phyloP scores from a whole-genome alignment of 108 stramenopile genomes.

The Ochromonas danica region DNA sequence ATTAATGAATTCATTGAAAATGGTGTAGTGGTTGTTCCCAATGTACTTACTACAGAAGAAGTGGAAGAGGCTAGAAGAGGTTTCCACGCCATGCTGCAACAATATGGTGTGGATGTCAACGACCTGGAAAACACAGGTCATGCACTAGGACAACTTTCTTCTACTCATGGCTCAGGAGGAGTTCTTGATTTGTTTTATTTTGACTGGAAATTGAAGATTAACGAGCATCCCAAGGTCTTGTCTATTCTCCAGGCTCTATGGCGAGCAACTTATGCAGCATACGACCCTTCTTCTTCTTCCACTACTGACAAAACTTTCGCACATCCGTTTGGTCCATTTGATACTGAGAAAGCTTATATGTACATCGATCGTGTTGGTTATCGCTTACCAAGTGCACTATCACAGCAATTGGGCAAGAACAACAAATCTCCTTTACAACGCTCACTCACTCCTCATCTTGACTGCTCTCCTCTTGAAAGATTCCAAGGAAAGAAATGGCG shows the following conservation, averaged over 20 bases:
- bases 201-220: slow-evolving; percentile 73
- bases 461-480: slow-evolving; percentile 77
- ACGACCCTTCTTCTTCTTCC: too few relatives aligned
- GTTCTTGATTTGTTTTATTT: slow-evolving; percentile 83
- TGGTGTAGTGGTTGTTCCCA: slow-evolving; percentile 37
- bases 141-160: slow-evolving; percentile 27
- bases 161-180: slow-evolving; percentile 61
- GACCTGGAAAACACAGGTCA: slow-evolving; percentile 29
- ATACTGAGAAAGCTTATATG: slow-evolving; percentile 29
- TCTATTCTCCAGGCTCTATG: slow-evolving; percentile 69
- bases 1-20: slow-evolving; percentile 3
- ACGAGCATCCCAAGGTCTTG: slow-evolving; percentile 62
- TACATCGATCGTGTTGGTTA: slow-evolving; percentile 85
- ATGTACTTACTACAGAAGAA: slow-evolving; percentile 9
- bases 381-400: slow-evolving; percentile 60
- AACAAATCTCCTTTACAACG: slow-evolving; percentile 70
- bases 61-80: background rate
- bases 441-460: slow-evolving; percentile 87
- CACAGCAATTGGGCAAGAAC: slow-evolving; percentile 31
- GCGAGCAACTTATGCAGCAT: slow-evolving; percentile 60
- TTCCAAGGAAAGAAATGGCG: slow-evolving; percentile 69
- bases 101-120: background rate
- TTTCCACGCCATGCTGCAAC: background rate
- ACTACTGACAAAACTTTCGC: background rate
- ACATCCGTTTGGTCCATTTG: slow-evolving; percentile 38